phyloP scores from a whole-genome alignment of 768 basidiomycete genomes.

The Amanita jacksonii region DNA sequence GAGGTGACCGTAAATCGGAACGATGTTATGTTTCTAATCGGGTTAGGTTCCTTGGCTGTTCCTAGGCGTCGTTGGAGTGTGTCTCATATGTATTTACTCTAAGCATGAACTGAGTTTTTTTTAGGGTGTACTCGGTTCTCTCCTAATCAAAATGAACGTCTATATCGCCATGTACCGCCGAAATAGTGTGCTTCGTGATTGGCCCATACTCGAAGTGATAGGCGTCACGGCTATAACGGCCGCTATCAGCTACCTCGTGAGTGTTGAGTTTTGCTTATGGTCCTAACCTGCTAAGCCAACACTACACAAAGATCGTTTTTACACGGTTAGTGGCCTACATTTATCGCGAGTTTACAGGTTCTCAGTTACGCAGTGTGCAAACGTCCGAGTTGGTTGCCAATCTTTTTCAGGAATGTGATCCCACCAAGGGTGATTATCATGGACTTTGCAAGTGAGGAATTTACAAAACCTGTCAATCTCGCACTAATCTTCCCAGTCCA shows the following conservation, averaged over 20 bases:
- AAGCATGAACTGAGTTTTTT: slow-evolving; percentile 7
- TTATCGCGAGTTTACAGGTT: not conserved
- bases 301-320: slow-evolving; percentile 54
- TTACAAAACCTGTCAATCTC: not conserved
- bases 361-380: slow-evolving; percentile 39
- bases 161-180: slow-evolving; percentile 52
- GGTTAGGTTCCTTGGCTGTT: slow-evolving; percentile 60
- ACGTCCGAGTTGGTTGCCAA: slow-evolving; percentile 77
- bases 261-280: slow-evolving; percentile 12
- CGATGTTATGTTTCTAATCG: not conserved
- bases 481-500: slow-evolving; percentile 29
- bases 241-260: slow-evolving; percentile 59
- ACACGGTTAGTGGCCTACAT: slow-evolving; percentile 31
- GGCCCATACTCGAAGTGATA: slow-evolving; percentile 59
- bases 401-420: slow-evolving; percentile 76
- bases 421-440: slow-evolving; percentile 55
- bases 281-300: not conserved
- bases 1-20: slow-evolving; percentile 11
- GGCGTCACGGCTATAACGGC: slow-evolving; percentile 56
- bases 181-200: slow-evolving; percentile 43
- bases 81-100: slow-evolving; percentile 10
- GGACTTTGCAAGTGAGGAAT: slow-evolving; percentile 75
- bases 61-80: slow-evolving; percentile 54
- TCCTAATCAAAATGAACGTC: slow-evolving; percentile 59
- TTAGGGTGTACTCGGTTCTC: slow-evolving; percentile 56